These are phyloP conservation scores for Phytophthora boehmeriae DNA, from an alignment of 352 stramenopile species.

Conservation along the genomic window DNA sequence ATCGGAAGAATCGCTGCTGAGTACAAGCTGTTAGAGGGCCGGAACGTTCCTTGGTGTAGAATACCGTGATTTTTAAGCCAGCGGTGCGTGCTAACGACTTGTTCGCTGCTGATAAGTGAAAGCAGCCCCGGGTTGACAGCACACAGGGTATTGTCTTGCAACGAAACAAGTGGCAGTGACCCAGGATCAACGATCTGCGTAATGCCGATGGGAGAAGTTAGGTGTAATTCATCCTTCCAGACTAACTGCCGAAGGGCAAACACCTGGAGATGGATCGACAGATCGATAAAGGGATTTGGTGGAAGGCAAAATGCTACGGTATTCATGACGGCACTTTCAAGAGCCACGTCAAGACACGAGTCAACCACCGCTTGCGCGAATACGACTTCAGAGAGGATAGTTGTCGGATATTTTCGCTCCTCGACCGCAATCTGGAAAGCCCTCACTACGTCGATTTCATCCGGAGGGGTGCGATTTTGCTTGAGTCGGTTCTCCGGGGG, in stretches of 20 bases:
- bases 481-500: background rate
- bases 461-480: background rate
- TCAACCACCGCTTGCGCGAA: conserved; percentile 60
- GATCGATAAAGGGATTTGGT: conserved; percentile 54
- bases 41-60: conserved; percentile 27
- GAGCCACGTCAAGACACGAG: conserved; percentile 46
- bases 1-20: conserved; percentile 31
- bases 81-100: conserved; percentile 18
- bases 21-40: conserved; percentile 51
- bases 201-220: background rate
- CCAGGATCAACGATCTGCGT: background rate
- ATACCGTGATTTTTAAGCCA: conserved; percentile 32
- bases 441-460: conserved; percentile 35
- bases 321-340: conserved; percentile 60
- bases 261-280: conserved; percentile 41
- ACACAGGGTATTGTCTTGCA: conserved; percentile 7
- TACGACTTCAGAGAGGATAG: conserved; percentile 45
- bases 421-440: conserved; percentile 37
- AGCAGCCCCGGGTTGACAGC: conserved; percentile 31
- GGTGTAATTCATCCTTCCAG: conserved; percentile 19
- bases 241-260: conserved; percentile 46
- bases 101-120: conserved; percentile 6
- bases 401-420: conserved; percentile 38
- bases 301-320: conserved; percentile 44
- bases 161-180: conserved; percentile 8